Conservation (phyloP, 176 grass and related monocot genomes). For the Elaeis guineensis region DNA sequence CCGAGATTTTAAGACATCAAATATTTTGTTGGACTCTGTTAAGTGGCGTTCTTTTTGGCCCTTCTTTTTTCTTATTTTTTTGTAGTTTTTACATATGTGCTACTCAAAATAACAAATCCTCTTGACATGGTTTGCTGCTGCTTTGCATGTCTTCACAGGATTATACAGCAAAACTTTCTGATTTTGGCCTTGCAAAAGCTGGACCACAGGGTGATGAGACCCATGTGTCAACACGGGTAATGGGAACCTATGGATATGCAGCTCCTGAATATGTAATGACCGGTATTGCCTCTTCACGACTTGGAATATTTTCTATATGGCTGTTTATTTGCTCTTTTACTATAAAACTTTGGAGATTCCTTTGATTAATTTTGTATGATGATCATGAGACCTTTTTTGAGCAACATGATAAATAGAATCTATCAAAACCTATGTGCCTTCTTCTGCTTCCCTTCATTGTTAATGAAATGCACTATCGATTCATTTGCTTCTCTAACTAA, state of each 20-base stretch:
- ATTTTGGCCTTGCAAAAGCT: slow-evolving; percentile 97
- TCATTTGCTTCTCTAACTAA: too few species aligned
- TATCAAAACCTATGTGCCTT: too few species aligned
- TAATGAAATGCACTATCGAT: too few species aligned
- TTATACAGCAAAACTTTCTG: slow-evolving; percentile 89
- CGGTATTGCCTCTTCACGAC: slow-evolving; percentile 33
- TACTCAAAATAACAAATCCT: too few species aligned
- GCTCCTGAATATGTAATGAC: slow-evolving; percentile 99
- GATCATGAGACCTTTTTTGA: too few species aligned
- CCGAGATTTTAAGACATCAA: slow-evolving; percentile 99
- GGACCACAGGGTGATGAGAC: slow-evolving; percentile 95
- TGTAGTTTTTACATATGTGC: slow-evolving; percentile 1
- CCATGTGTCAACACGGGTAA: slow-evolving; percentile 93
- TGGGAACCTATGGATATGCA: slow-evolving; percentile 99
- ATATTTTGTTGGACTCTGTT: slow-evolving; percentile 98
- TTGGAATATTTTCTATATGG: neutral
- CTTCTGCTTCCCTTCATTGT: too few species aligned
- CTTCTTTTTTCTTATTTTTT: slow-evolving; percentile 4
- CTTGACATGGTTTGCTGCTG: slow-evolving; percentile 13
- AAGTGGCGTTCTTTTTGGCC: slow-evolving; percentile 10
- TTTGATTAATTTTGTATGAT: too few species aligned
- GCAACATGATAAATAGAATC: too few species aligned
- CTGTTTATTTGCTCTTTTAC: neutral
- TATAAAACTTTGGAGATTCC: too few species aligned
- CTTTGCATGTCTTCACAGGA: slow-evolving; percentile 45